These are phyloP conservation scores for Leucocoprinus gongylophorus DNA, from an alignment of 1,284 basidiomycete species.

Conservation along the genomic window DNA sequence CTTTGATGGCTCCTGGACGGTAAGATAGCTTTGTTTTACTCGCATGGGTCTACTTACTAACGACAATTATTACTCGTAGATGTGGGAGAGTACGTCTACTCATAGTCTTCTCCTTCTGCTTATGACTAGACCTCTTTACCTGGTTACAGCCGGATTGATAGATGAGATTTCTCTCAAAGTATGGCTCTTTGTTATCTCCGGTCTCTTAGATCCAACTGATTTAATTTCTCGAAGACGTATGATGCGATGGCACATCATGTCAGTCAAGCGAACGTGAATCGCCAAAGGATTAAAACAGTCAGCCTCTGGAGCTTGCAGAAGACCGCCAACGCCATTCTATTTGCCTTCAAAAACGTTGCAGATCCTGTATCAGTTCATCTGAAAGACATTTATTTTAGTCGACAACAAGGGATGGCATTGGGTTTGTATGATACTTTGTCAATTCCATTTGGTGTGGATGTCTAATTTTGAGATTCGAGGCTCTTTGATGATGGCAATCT, in stretches of 20 bases:
- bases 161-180: constrained; percentile 77
- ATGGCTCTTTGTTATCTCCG: constrained; percentile 10
- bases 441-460: constrained; percentile 4
- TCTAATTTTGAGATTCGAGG: not conserved
- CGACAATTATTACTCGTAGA: constrained; percentile 38
- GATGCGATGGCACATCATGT: constrained; percentile 92
- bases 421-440: constrained; percentile 11
- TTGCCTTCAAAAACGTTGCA: constrained; percentile 36
- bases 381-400: constrained; percentile 32
- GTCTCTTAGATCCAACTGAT: constrained; percentile 4
- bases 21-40: constrained; percentile 33
- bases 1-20: constrained; percentile 89
- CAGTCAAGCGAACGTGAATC: constrained; percentile 78
- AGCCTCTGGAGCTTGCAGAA: constrained; percentile 54
- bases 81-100: constrained; percentile 72
- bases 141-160: constrained; percentile 62
- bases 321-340: constrained; percentile 41
- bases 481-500: not conserved
- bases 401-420: constrained; percentile 13
- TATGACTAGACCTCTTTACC: constrained; percentile 9
- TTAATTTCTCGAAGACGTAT: constrained; percentile 51
- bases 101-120: not conserved
- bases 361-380: constrained; percentile 39
- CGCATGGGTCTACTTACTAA: constrained; percentile 10
- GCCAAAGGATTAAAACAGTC: constrained; percentile 75